Percentiles rank a stretch among this genome's conserved stretches.
These are phyloP conservation scores for Psidium friedrichsthalianum DNA, from an alignment of 345 rosid species.

Conservation along the genomic window DNA sequence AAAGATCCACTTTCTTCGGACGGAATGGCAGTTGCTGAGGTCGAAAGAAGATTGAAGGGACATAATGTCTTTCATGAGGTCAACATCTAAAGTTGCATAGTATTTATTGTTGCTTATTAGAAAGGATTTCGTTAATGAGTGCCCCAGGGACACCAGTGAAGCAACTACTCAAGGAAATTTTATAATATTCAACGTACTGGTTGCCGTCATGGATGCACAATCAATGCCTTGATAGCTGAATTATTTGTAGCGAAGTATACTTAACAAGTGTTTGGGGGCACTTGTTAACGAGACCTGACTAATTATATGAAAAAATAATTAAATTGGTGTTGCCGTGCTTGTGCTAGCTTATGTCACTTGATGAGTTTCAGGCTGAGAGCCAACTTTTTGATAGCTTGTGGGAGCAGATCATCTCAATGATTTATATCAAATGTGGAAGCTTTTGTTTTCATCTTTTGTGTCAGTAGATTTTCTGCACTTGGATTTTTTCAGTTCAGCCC, in stretches of 20 bases:
- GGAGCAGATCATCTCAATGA: neutral
- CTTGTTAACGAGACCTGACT: neutral
- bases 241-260: neutral
- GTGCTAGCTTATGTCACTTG: neutral
- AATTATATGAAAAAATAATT: neutral
- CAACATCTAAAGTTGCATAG: neutral
- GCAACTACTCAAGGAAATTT: neutral
- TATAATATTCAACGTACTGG: neutral
- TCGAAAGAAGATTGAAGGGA: conserved; percentile 83
- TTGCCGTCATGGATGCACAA: neutral
- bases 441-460: neutral
- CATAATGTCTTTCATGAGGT: neutral
- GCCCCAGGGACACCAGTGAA: neutral
- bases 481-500: neutral
- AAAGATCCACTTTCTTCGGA: conserved; percentile 66
- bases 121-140: neutral
- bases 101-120: neutral
- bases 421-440: neutral
- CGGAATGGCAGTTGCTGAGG: conserved; percentile 82
- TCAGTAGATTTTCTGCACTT: neutral
- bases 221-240: neutral
- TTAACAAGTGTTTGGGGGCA: neutral
- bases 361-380: neutral
- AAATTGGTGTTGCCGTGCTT: neutral
- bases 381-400: neutral